Evolutionary conservation across 805 yeast species (phyloP).

Genomic region (Kregervanrija delftensis): DNA sequence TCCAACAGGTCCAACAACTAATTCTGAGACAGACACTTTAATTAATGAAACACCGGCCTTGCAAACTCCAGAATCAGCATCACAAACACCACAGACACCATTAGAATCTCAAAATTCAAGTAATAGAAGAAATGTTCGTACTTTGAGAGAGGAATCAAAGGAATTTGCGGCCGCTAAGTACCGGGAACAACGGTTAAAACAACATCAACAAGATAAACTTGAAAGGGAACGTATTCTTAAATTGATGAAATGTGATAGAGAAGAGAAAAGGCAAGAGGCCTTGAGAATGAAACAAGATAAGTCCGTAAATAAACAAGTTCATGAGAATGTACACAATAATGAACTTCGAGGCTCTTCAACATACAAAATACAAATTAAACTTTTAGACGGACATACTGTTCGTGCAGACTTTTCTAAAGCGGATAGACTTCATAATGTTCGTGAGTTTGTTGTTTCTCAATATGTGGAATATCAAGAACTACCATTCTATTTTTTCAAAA

Average conservation of each 20-base stretch:
- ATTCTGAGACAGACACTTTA: not conserved
- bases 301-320: constrained; percentile 8
- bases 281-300: constrained; percentile 1
- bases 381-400: constrained; percentile 60
- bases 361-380: constrained; percentile 41
- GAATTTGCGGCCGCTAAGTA: constrained; percentile 32
- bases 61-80: constrained; percentile 4
- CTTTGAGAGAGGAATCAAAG: constrained; percentile 36
- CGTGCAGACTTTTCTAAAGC: constrained; percentile 41
- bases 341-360: constrained; percentile 31
- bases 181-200: constrained; percentile 31
- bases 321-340: constrained; percentile 19
- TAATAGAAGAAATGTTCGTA: constrained; percentile 8
- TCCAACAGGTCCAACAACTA: not conserved
- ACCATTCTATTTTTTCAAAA: constrained; percentile 45
- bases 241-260: constrained; percentile 45
- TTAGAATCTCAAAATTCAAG: not conserved
- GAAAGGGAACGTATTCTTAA: constrained; percentile 52
- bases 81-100: constrained; percentile 6
- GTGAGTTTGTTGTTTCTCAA: constrained; percentile 51
- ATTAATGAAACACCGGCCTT: constrained; percentile 2
- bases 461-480: constrained; percentile 39
- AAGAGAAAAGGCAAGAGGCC: constrained; percentile 13
- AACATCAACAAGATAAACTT: constrained; percentile 31
- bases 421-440: constrained; percentile 47